Base-by-base conservation (phyloP, 2,329 filamentous ascomycete species). In the Pseudogymnoascus sp. region DNA sequence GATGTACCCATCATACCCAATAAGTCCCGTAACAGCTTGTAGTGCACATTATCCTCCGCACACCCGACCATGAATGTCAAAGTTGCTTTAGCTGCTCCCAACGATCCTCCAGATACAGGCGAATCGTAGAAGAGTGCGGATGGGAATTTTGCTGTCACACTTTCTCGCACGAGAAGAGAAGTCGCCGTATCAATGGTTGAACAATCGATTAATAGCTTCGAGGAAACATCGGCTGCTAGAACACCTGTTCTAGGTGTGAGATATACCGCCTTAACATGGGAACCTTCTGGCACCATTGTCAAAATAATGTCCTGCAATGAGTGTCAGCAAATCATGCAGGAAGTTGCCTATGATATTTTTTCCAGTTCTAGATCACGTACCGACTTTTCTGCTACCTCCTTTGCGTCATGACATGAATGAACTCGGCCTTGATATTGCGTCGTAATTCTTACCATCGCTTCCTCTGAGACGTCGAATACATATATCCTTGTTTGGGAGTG, bases 141-240 rank as follows among this genome's bases (percentile, higher is more conserved):
- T 5, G 66, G 66, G 23, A 61, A 62, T 12, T 60, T 33, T 38
- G 59, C 28, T 5, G 25, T 43, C 2, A 66, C 61, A 18, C 62
- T 33, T 7, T 63, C 64, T 8, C 43, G 52, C 6, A 68, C 65
- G 2, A 65, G 63, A 8, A 49, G 23, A 1, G 83, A 86, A 1
- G 85, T 87, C 62, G 80, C 80, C 0, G 86, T 85, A 71, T 90
- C 88, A 69, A 91, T 90, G 1, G 88, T 90, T 9, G 87, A 90
- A 67, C 83, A 87, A 72, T 90, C 88, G 66, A 91, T 87, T 69
- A 90, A 88, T 18, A 90, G 76, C 14, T 78, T 64, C 74, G 72
- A 21, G 70, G 65, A 41, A 69, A 74, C 3, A 73, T 71, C 59
- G 9, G 65, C 62, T 6, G 63, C 49, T 25, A 88, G 78, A 71